A percentile compares a stretch with the other conserved stretches of the same genome.
Conservation (phyloP, 345 rosid genomes). For the Linum trigynum region DNA sequence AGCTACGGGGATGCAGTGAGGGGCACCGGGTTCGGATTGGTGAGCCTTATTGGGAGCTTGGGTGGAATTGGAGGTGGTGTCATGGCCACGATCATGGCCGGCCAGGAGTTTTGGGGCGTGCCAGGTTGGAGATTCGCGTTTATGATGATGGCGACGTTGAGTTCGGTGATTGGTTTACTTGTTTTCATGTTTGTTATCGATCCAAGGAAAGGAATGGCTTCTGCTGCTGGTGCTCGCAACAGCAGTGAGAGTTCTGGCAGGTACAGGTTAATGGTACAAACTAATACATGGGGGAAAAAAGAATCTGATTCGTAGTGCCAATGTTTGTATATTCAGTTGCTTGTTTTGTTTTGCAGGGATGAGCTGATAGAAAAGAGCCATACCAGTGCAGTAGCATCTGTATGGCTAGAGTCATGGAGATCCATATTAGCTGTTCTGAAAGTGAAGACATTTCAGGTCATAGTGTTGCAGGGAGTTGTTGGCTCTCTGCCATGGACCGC, state of each 20-base stretch:
- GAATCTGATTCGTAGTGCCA: background rate
- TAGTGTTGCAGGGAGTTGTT: conserved; percentile 78
- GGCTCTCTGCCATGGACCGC: conserved; percentile 96
- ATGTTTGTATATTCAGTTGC: conserved; percentile 6
- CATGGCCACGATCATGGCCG: conserved; percentile 90
- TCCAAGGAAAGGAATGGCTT: conserved; percentile 38
- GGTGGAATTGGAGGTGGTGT: conserved; percentile 99
- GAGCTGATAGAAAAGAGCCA: conserved; percentile 38
- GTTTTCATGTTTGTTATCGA: conserved; percentile 66
- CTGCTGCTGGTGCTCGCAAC: background rate
- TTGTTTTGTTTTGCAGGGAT: conserved; percentile 35
- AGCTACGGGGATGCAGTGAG: conserved; percentile 73
- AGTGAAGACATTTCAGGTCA: conserved; percentile 76
- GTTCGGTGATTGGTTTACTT: conserved; percentile 64
- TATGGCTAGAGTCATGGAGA: conserved; percentile 65
- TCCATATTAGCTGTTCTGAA: conserved; percentile 68
- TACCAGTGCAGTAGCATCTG: conserved; percentile 26
- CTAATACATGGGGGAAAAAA: background rate
- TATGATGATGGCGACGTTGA: conserved; percentile 72
- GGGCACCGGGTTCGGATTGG: conserved; percentile 85
- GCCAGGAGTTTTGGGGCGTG: conserved; percentile 52
- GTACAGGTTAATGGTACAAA: conserved; percentile 15
- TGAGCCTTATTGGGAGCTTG: conserved; percentile 63
- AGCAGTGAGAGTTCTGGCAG: conserved; percentile 20
- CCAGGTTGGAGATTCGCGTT: conserved; percentile 97